These are phyloP conservation scores for Ascobolus immersus DNA, from an alignment of 495 filamentous ascomycete genomes.

Conservation along the genomic window DNA sequence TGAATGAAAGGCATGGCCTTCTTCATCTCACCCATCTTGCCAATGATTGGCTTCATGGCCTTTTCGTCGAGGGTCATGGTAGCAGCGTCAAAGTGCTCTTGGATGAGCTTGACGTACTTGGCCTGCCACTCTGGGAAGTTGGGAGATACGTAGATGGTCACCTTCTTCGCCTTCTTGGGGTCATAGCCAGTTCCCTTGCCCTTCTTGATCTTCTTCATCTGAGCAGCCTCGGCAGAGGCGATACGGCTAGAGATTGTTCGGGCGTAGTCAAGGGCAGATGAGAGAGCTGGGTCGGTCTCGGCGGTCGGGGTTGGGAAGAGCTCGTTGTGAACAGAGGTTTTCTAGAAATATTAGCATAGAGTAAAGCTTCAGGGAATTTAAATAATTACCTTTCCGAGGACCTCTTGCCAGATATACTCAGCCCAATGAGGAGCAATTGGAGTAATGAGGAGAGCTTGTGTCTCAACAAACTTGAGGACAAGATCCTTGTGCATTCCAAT, in stretches of 20 bases:
- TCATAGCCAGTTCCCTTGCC: conserved; percentile 62
- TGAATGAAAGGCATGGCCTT: conserved; percentile 96
- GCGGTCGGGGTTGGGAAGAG: conserved; percentile 47
- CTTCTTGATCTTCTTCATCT: conserved; percentile 66
- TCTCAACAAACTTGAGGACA: conserved; percentile 49
- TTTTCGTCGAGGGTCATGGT: conserved; percentile 46
- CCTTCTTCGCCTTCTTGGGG: conserved; percentile 66
- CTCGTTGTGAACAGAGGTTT: conserved; percentile 50
- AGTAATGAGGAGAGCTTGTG: conserved; percentile 59
- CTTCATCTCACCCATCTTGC: conserved; percentile 74
- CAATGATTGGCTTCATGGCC: conserved; percentile 42
- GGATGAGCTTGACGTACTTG: conserved; percentile 64
- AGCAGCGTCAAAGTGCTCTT: conserved; percentile 32
- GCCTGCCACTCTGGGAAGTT: conserved; percentile 73
- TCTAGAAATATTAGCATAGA: conserved; percentile 10
- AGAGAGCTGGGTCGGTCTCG: conserved; percentile 30
- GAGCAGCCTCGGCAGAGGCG: conserved; percentile 57
- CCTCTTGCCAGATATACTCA: conserved; percentile 77
- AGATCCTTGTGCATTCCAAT: conserved; percentile 64
- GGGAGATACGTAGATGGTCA: conserved; percentile 62
- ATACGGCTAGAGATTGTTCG: conserved; percentile 49
- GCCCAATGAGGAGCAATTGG: conserved; percentile 81
- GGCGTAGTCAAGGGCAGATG: conserved; percentile 59
- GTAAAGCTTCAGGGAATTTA: background rate
- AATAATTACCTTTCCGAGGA: conserved; percentile 40